phyloP scores from a whole-genome alignment of 208 protist species.

The Trichomonas gallinae region DNA sequence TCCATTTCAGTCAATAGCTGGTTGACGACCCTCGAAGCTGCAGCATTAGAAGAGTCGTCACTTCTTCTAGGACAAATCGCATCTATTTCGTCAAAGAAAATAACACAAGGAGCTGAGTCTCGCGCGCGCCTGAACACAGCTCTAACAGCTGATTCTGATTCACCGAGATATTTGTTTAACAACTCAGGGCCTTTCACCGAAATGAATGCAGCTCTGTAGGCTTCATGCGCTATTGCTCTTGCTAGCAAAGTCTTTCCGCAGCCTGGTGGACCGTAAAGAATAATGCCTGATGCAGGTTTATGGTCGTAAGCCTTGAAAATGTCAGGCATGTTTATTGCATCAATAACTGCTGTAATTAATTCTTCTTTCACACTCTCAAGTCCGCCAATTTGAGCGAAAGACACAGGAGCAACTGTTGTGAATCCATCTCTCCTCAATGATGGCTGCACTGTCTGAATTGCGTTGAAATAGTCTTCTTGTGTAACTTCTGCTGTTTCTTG shows the following conservation, averaged over 20 bases:
- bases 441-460: slow-evolving; percentile 83
- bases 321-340: slow-evolving; percentile 96
- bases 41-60: slow-evolving; percentile 77
- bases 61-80: slow-evolving; percentile 87
- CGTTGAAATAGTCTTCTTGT: slow-evolving; percentile 89
- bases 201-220: slow-evolving; percentile 96
- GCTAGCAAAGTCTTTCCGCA: slow-evolving; percentile 69
- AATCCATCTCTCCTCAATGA: slow-evolving; percentile 94
- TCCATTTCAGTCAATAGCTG: slow-evolving; percentile 99
- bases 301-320: slow-evolving; percentile 99
- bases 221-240: slow-evolving; percentile 64
- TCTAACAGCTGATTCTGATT: slow-evolving; percentile 98
- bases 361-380: slow-evolving; percentile 54
- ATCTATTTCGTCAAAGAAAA: slow-evolving; percentile 99
- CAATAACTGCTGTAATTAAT: slow-evolving; percentile 98
- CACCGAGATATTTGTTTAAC: slow-evolving; percentile 99
- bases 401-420: slow-evolving; percentile 94
- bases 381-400: slow-evolving; percentile 95
- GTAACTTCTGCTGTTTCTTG: neutral
- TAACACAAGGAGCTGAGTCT: slow-evolving; percentile 91
- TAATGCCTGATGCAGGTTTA: slow-evolving; percentile 72
- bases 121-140: slow-evolving; percentile 99
- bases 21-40: slow-evolving; percentile 99
- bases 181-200: slow-evolving; percentile 99
- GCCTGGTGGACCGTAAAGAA: slow-evolving; percentile 64